Base-by-base conservation (phyloP, 371 early-diverging fungal species). In the Mortierella sp. region DNA sequence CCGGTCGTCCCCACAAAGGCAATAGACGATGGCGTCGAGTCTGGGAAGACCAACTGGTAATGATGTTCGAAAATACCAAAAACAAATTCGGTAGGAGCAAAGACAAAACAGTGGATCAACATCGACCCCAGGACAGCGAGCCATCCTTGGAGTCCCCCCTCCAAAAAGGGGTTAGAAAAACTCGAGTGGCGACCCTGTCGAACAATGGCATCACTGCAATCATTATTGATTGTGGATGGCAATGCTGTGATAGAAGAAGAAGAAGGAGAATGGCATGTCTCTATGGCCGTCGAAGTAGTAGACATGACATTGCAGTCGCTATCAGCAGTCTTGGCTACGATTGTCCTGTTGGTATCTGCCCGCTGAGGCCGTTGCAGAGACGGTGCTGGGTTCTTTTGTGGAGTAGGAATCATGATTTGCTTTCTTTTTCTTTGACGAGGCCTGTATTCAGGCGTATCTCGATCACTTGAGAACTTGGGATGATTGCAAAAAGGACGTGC, bases 1-100 rank as follows among this genome's bases (percentile, higher is more conserved):
- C 81, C 83, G 55, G 84, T 53, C 0, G 85, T 85, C 15, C 88
- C 86, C 11, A 88, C 71, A 74, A 87, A 84, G 9, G 87, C 72
- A 30, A 88, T 70, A 18, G 71, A 72, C 0, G 87, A 75, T 7
- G 72, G 70, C 1, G 72, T 53, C 29, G 81, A 75, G 14, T 72
- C 59, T 4, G 83, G 84, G 21, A 74, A 74, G 47, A 73, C 53
- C 25, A 57, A n/a, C n/a, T 80, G 74, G 72, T 88, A 88, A 25
- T 87, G 75, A 0, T 70, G 70, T 48, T 83, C 71, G 80, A 81
- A 88, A 6, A 81, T 59, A 9, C 87, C 88, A 67, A 82, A 88
- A 28, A 74, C 64, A 65, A 70, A 70, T 45, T 75, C 75, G 44
- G 75, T 74, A 5, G 74, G 74, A 14, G 74, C 74, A 68, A 74